phyloP scores from a whole-genome alignment of 495 filamentous ascomycete genomes.

The Xylaria castorea region DNA sequence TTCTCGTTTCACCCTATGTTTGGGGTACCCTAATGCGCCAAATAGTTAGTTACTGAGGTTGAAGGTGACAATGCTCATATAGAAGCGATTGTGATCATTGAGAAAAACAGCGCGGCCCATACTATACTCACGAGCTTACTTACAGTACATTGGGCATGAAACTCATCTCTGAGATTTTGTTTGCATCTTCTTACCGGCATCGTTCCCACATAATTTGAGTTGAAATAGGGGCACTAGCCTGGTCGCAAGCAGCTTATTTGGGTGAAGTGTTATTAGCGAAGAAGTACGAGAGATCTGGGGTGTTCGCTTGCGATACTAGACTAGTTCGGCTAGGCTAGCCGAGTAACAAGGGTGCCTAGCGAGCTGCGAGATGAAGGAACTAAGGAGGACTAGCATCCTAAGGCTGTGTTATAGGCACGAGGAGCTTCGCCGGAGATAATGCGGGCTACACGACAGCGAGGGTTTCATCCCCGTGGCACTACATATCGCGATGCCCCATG shows the following conservation, averaged over 20 bases:
- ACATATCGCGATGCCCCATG: background rate
- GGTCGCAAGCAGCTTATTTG: background rate
- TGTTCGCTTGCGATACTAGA: background rate
- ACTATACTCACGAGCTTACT: background rate
- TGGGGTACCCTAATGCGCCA: background rate
- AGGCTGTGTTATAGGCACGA: slow-evolving; percentile 1
- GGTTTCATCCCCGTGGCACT: slow-evolving; percentile 11
- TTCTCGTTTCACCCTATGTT: slow-evolving; percentile 24
- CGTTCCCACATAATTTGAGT: slow-evolving; percentile 9
- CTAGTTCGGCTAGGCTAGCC: slow-evolving; percentile 8
- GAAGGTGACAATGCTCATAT: background rate
- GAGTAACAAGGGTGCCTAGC: slow-evolving; percentile 12
- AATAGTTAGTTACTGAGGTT: slow-evolving; percentile 2
- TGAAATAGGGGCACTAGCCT: background rate
- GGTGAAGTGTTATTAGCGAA: background rate
- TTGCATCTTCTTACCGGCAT: background rate
- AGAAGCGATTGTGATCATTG: background rate
- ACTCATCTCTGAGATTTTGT: background rate
- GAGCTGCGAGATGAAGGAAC: slow-evolving; percentile 15
- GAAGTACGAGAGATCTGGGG: slow-evolving; percentile 1
- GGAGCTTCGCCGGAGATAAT: slow-evolving; percentile 20
- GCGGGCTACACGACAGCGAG: background rate
- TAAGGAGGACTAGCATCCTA: slow-evolving; percentile 15
- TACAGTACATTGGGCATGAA: background rate
- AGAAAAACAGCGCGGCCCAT: background rate